Conservation (phyloP, 1,284 basidiomycete genomes). For the Melampsora occidentalis region DNA sequence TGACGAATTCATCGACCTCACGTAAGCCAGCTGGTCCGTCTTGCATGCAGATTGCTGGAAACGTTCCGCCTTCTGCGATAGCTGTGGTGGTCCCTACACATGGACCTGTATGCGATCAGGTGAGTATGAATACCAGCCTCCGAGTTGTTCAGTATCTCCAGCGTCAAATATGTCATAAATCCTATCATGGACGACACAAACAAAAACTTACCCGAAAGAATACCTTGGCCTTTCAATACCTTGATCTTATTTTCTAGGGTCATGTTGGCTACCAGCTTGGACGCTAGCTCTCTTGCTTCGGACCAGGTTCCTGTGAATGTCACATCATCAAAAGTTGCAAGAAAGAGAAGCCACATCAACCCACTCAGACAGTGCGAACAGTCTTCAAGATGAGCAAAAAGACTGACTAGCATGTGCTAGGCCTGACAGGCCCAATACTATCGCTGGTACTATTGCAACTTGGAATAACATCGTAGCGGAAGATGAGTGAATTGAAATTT, state of each 20-base stretch:
- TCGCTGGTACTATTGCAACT: too few species aligned
- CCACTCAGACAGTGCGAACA: too few species aligned
- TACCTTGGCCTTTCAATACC: not conserved
- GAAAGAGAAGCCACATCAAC: too few species aligned
- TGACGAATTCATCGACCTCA: constrained; percentile 47
- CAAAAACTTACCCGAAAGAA: not conserved
- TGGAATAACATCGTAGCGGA: too few species aligned
- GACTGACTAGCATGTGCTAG: too few species aligned
- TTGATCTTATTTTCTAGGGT: not conserved
- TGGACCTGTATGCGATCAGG: not conserved
- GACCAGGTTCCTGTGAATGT: not conserved
- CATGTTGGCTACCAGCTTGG: not conserved
- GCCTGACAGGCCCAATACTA: too few species aligned
- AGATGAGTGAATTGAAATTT: too few species aligned
- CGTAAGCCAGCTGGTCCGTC: constrained; percentile 52
- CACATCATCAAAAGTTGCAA: not conserved
- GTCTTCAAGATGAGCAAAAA: too few species aligned
- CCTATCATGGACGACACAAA: not conserved
- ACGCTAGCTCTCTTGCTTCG: not conserved
- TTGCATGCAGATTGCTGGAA: constrained; percentile 50
- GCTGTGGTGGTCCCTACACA: constrained; percentile 37
- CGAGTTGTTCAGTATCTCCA: not conserved
- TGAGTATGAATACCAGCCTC: not conserved
- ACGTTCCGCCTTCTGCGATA: constrained; percentile 48
- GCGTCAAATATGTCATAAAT: not conserved